Conservation (phyloP, 148 eudicot genomes). For the Vaccinium vitisidaea region DNA sequence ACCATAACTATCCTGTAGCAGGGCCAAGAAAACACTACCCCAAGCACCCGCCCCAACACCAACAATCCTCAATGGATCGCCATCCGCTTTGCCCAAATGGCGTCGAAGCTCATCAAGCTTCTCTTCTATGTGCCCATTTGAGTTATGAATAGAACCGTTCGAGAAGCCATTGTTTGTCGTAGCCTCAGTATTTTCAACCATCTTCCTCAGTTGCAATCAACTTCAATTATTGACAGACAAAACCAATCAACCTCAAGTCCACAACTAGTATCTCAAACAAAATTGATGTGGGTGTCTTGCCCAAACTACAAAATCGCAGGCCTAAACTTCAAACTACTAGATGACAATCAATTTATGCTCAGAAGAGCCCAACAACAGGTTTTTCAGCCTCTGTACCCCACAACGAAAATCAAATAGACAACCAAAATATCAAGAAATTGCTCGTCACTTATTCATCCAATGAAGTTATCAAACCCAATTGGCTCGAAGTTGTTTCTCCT, state of each 20-base stretch:
- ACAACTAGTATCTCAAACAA: background rate
- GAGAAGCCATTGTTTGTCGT: constrained; percentile 21
- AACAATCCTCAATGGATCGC: constrained; percentile 73
- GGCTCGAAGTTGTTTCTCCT: constrained; percentile 1
- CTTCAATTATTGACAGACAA: constrained; percentile 8
- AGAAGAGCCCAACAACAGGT: constrained; percentile 6
- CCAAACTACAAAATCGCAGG: background rate
- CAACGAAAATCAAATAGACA: background rate
- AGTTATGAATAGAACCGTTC: constrained; percentile 37
- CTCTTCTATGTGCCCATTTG: constrained; percentile 47
- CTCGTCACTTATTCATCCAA: constrained; percentile 7
- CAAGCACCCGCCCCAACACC: constrained; percentile 91
- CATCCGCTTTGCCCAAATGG: constrained; percentile 56
- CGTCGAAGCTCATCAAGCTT: constrained; percentile 66
- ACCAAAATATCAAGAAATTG: constrained; percentile 3
- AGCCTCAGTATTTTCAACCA: constrained; percentile 41
- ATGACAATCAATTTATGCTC: background rate
- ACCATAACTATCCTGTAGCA: constrained; percentile 78
- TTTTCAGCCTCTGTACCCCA: background rate
- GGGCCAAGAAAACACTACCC: constrained; percentile 82
- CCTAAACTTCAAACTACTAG: background rate
- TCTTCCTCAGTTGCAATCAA: constrained; percentile 21
- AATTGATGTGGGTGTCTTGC: background rate
- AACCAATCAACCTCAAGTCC: constrained; percentile 5
- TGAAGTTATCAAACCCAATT: background rate